Evolutionary conservation across 129 eudicot genomes (phyloP), one percentile per base, ranked within the genome.

Genomic region (Tanacetum coccineum): DNA sequence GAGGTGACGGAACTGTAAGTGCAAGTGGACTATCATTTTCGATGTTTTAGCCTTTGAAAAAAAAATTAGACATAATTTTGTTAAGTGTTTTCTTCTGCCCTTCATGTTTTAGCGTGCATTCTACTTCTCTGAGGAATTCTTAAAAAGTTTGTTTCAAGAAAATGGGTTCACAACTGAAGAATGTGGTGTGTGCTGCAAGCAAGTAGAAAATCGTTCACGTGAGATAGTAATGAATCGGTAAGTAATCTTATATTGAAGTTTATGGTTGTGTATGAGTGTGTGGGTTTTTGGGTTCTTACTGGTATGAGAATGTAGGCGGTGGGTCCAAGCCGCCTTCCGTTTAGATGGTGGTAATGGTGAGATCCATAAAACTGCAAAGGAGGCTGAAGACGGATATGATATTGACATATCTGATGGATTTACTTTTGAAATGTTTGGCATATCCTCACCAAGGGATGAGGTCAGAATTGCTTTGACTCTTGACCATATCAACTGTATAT

Each of bases 1-100:
- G 98, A 79, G 95, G 98, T 67, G 98, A 93, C 54, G 98, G 98
- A 67, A 93, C 98, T 71, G 98, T 93, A 80, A 86, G 98, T 76
- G 66, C 51, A 59, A 51, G n/a, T 47, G 26, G 20, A 36, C 67
- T 25, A 18, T 55, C 55, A 46, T 8, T 47, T 44, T 77, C 46
- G 13, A 14, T 64, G 26, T 64, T 52, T 20, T 66, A 46, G 32
- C 13, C 36, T 42, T 22, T n/a, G 3, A 4, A 4, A 30, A 30
- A 30, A 30, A 3, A 0, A 4, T 46, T 70, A 3, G 56, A 0
- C 25, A n/a, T 22, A 22, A 22, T 22, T 2, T 22, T 30, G 21
- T 54, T 21, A 40, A 53, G 11, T 74, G 53, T 60, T 42, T 50
- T 22, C 15, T 52, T 15, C 49, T 40, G 21, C 40, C 12, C 22